Conservation (phyloP, 208 protist species). For the Trypanosoma scelopori region DNA sequence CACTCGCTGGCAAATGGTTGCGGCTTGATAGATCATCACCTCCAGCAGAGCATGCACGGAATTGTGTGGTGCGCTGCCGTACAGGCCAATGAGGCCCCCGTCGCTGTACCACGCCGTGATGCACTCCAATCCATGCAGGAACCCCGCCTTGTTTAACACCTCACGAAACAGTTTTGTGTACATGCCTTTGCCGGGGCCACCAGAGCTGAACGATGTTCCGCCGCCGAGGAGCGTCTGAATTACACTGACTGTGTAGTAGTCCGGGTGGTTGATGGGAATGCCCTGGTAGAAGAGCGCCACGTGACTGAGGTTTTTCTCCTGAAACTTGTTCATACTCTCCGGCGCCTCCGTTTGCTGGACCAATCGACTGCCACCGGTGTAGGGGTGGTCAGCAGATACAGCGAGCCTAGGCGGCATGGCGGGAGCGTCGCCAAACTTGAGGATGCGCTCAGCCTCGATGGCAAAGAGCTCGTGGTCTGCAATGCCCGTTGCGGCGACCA, state of each 20-base stretch:
- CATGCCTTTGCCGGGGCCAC: conserved; percentile 93
- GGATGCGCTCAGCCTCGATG: conserved; percentile 50
- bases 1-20: conserved; percentile 78
- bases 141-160: conserved; percentile 73
- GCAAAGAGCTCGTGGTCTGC: conserved; percentile 72
- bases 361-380: conserved; percentile 73
- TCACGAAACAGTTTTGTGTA: conserved; percentile 91
- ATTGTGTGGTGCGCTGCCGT: conserved; percentile 85
- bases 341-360: conserved; percentile 84
- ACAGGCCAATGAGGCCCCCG: conserved; percentile 85
- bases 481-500: conserved; percentile 82
- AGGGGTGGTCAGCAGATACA: conserved; percentile 36
- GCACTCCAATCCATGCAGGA: conserved; percentile 84
- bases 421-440: conserved; percentile 50
- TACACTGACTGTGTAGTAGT: conserved; percentile 89
- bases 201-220: conserved; percentile 89
- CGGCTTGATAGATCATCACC: conserved; percentile 77
- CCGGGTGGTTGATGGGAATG: conserved; percentile 75
- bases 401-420: background rate
- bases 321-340: conserved; percentile 90
- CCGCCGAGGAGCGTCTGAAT: conserved; percentile 89
- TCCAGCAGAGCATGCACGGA: conserved; percentile 58
- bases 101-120: conserved; percentile 93
- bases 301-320: conserved; percentile 90
- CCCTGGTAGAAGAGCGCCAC: conserved; percentile 86